Percentiles rank a stretch among this genome's conserved stretches.
phyloP scores from a whole-genome alignment of 257 asterid genomes.

The Nicotiana tabacum region DNA sequence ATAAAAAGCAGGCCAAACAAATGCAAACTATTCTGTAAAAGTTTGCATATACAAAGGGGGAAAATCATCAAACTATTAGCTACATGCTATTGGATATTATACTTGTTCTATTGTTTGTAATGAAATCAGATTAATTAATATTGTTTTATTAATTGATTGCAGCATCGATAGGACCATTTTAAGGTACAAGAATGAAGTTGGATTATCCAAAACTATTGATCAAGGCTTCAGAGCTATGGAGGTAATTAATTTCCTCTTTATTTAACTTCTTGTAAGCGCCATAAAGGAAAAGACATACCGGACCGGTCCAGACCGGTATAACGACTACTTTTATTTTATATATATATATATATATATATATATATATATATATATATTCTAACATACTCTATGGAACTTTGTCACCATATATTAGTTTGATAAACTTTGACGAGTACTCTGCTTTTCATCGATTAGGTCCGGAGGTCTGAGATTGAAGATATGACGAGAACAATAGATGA shows the following conservation, averaged over 20 bases:
- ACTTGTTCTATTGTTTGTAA: background rate
- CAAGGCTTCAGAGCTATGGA: conserved; percentile 36
- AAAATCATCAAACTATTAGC: too few relatives aligned
- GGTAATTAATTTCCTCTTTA: conserved; percentile 22
- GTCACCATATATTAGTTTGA: background rate
- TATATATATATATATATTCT: background rate
- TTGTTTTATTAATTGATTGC: background rate
- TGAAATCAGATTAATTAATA: background rate
- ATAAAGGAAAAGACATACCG: background rate
- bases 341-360: too few relatives aligned
- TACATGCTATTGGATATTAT: background rate
- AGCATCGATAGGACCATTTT: conserved; percentile 44
- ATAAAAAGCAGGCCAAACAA: too few relatives aligned
- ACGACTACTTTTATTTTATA: background rate
- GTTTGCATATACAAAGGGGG: too few relatives aligned
- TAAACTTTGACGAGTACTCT: background rate
- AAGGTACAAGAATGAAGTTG: conserved; percentile 49
- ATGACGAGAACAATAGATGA: conserved; percentile 39
- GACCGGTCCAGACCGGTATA: too few relatives aligned
- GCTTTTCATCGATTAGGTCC: conserved; percentile 26
- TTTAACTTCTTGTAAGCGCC: background rate
- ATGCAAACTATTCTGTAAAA: too few relatives aligned
- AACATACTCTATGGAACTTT: background rate
- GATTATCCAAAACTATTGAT: conserved; percentile 28
- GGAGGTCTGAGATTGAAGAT: conserved; percentile 49